Percentiles rank a stretch among this genome's conserved stretches.
Conservation (phyloP, 805 yeast species). For the Metschnikowia colocasiae region DNA sequence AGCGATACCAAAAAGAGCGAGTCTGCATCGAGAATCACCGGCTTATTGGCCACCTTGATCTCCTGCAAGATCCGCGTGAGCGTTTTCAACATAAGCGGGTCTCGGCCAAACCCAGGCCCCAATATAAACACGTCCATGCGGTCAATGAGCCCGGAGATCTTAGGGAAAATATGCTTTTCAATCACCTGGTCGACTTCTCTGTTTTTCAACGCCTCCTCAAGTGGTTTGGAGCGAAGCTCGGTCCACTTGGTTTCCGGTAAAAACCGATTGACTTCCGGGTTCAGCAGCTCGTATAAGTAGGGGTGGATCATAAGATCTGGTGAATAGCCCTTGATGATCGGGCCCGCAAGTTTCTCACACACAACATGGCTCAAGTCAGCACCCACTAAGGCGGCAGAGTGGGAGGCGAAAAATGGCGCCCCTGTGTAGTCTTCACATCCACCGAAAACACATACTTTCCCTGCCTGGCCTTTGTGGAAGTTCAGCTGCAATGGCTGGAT, state of each 20-base stretch:
- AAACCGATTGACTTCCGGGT: slow-evolving; percentile 22
- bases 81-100: slow-evolving; percentile 58
- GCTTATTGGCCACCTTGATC: slow-evolving; percentile 53
- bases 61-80: slow-evolving; percentile 56
- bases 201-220: slow-evolving; percentile 23
- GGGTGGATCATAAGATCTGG: slow-evolving; percentile 98
- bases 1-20: slow-evolving; percentile 65
- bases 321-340: slow-evolving; percentile 79
- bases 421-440: slow-evolving; percentile 97
- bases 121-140: slow-evolving; percentile 77
- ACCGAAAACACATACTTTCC: slow-evolving; percentile 82
- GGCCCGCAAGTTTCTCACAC: slow-evolving; percentile 77
- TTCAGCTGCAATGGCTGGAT: slow-evolving; percentile 72
- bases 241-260: slow-evolving; percentile 22
- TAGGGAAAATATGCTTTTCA: slow-evolving; percentile 48
- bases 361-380: slow-evolving; percentile 85
- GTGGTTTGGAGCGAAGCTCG: slow-evolving; percentile 12
- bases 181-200: slow-evolving; percentile 32
- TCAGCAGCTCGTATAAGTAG: slow-evolving; percentile 54
- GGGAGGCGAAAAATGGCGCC: slow-evolving; percentile 89
- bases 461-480: slow-evolving; percentile 91
- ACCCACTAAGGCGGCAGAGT: slow-evolving; percentile 80
- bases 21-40: slow-evolving; percentile 89
- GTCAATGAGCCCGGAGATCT: slow-evolving; percentile 51
- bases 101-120: slow-evolving; percentile 95